Percentiles rank a stretch among this genome's conserved stretches.
These are phyloP conservation scores for Rhodamnia rubescens DNA, from an alignment of 345 rosid genomes.

Conservation along the genomic window DNA sequence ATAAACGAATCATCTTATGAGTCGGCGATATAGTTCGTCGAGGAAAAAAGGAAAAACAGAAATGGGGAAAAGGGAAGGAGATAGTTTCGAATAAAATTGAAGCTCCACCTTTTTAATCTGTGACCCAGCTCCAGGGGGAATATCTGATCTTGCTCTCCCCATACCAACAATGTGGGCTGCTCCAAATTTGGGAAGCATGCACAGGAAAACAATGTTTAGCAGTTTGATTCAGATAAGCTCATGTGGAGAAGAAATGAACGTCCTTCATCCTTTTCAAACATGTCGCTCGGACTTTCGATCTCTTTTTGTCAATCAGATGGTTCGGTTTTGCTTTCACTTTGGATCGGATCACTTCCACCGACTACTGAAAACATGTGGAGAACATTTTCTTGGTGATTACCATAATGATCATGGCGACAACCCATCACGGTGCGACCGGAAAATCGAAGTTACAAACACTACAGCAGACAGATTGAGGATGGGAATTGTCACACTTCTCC, in stretches of 20 bases:
- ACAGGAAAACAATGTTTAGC: neutral
- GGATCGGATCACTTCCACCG: neutral
- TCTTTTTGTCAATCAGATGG: neutral
- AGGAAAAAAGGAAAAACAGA: too few species aligned
- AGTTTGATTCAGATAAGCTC: neutral
- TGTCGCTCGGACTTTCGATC: rapidly evolving
- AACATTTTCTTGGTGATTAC: neutral
- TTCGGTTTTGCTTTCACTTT: neutral
- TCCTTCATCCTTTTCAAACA: neutral
- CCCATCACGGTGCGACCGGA: neutral
- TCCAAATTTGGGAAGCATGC: neutral
- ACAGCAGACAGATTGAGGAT: neutral
- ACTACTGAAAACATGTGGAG: neutral
- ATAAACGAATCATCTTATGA: neutral
- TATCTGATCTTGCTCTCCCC: conserved; percentile 81
- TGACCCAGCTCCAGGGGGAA: conserved; percentile 74
- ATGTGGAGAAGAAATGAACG: neutral
- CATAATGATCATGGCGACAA: neutral
- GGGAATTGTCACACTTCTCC: neutral
- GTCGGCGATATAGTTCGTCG: neutral
- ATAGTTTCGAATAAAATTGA: neutral
- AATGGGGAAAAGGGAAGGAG: neutral
- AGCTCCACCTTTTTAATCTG: conserved; percentile 46
- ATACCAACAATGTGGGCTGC: conserved; percentile 58
- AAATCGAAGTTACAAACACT: neutral